phyloP scores from a whole-genome alignment of 148 eudicot genomes.

The Linanthus parryae region DNA sequence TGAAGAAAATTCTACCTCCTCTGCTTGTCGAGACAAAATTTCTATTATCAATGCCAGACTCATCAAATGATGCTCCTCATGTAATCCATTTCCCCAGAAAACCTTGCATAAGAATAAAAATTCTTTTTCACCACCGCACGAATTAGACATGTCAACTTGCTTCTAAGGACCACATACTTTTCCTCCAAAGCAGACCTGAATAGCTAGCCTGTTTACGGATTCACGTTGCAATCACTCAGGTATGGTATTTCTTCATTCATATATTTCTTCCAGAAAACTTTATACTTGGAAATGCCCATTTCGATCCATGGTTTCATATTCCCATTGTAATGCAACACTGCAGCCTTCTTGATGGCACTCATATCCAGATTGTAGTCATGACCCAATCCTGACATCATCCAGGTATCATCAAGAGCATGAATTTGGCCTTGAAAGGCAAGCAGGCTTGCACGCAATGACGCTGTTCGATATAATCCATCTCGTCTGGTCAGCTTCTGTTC shows the following conservation, averaged over 20 bases:
- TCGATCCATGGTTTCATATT: constrained; percentile 99
- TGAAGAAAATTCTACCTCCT: no score
- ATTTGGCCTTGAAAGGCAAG: constrained; percentile 62
- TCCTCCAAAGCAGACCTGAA: no score
- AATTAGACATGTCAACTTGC: no score
- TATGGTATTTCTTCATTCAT: constrained; percentile 51
- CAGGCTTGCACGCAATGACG: constrained; percentile 59
- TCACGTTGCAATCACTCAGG: constrained; percentile 84
- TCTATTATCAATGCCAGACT: no score
- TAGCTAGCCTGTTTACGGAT: constrained; percentile 34
- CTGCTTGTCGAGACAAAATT: no score
- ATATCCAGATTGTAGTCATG: constrained; percentile 60
- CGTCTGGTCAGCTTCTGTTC: constrained; percentile 32
- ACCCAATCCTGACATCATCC: constrained; percentile 85
- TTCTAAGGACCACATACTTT: no score
- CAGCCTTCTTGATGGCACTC: constrained; percentile 46
- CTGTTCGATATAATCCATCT: constrained; percentile 31
- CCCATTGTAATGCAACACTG: constrained; percentile 81
- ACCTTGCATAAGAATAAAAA: no score
- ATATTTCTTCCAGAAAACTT: constrained; percentile 55
- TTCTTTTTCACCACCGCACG: no score
- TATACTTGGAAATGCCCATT: constrained; percentile 73
- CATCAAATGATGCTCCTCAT: no score
- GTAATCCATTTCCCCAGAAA: no score
- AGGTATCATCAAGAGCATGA: constrained; percentile 57